Conservation (phyloP, 2,329 filamentous ascomycete species). For the Pseudogymnoascus sp. region DNA sequence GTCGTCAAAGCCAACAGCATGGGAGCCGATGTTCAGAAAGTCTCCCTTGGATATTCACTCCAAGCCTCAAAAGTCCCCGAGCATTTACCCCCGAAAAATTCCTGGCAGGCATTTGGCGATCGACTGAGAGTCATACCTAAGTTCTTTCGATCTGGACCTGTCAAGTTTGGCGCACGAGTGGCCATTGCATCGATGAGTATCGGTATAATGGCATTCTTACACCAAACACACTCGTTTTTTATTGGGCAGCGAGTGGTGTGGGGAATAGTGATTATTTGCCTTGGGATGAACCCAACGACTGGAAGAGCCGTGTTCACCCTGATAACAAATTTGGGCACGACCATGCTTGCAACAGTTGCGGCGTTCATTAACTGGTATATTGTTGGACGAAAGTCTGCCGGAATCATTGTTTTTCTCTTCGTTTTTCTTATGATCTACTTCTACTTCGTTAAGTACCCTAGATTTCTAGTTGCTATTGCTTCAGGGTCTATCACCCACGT, state of each 20-base stretch:
- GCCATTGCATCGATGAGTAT: conserved; percentile 65
- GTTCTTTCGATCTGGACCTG: conserved; percentile 55
- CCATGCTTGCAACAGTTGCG: conserved; percentile 52
- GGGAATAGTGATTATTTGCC: conserved; percentile 56
- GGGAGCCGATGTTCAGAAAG: conserved; percentile 36
- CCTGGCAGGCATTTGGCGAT: conserved; percentile 53
- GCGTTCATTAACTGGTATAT: conserved; percentile 65
- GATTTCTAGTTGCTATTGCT: conserved; percentile 47
- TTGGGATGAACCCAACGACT: conserved; percentile 35
- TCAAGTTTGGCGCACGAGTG: conserved; percentile 59
- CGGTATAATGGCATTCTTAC: conserved; percentile 55
- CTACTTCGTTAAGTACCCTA: conserved; percentile 59
- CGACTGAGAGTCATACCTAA: conserved; percentile 44
- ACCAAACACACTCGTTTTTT: conserved; percentile 59
- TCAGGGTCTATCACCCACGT: conserved; percentile 58
- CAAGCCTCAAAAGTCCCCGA: conserved; percentile 54
- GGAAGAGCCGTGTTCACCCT: conserved; percentile 63
- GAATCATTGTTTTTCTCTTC: conserved; percentile 57
- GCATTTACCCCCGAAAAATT: conserved; percentile 55
- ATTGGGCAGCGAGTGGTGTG: conserved; percentile 60
- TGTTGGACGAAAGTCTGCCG: conserved; percentile 49
- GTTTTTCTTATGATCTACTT: conserved; percentile 16
- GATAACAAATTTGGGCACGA: conserved; percentile 55
- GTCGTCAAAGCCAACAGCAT: conserved; percentile 42
- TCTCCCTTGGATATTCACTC: conserved; percentile 55